Base-by-base conservation (phyloP, 1,284 basidiomycete genomes). In the Gomphus sp. region DNA sequence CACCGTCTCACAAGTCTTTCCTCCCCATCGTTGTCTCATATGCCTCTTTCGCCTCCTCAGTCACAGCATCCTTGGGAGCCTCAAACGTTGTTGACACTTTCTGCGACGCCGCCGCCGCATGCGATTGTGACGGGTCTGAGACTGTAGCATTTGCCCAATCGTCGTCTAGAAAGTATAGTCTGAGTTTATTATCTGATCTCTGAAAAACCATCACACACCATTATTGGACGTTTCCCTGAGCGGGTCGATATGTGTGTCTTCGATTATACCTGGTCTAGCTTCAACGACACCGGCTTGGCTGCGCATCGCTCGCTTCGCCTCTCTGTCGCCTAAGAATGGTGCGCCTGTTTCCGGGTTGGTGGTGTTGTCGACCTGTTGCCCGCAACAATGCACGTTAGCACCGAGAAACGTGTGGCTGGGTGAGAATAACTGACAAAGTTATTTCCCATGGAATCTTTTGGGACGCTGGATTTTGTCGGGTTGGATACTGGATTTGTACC, bases 191-290 rank as follows among this genome's bases (percentile, higher is more conserved):
- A 28, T 4, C 28, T 3, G 4, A 3, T 28, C 28, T 28, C 28
- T 28, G 28, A 28, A 28, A 28, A 28, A 4, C 4, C 28, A 28
- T 4, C 2, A 4, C 28, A 28, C 28, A 74, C 74, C 73, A 64
- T 75, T 73, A 62, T 74, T 75, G 5, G 74, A 74, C 60, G 73
- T 72, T 58, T 79, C 73, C 62, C 73, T 74, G 61, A 80, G 66
- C 16, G 78, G 80, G 60, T 77, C 78, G 58, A 81, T 78, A 61
- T 80, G 71, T 14, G 77, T 69, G 33, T 72, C 67, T 67, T 82
- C 79, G 63, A 82, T 79, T 63, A 81, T 78, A 16, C 79, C 78
- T 7, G 79, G 77, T 11, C 73, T 73, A n/a, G 72, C 75, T 66
- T 81, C 79, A 52, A 77, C 68, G 51, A 79, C 77, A 37, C 77